Conservation (phyloP, 2,329 filamentous ascomycete species). For the Talaromyces sp. region DNA sequence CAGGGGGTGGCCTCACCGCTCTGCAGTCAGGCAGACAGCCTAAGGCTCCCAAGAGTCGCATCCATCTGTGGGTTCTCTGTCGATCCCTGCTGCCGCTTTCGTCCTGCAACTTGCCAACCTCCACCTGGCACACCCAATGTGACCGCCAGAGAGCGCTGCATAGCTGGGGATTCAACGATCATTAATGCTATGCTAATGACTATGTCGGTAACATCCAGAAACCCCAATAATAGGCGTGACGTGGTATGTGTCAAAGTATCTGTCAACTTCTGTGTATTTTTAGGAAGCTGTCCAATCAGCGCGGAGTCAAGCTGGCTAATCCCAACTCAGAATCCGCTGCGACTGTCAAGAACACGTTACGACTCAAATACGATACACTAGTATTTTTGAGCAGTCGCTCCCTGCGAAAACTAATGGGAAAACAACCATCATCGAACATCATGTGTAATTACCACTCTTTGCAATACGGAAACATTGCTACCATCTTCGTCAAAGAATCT, state of each 20-base stretch:
- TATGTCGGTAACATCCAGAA: background rate
- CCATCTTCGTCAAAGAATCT: background rate
- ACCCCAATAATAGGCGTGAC: background rate
- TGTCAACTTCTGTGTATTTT: background rate
- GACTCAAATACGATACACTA: background rate
- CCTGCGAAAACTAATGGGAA: background rate
- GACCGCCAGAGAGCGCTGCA: background rate
- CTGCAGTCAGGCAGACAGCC: background rate
- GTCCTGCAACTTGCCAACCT: constrained; percentile 2
- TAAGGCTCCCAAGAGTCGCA: constrained; percentile 1
- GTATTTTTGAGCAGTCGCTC: background rate
- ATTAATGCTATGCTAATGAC: too few species aligned
- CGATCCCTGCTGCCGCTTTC: constrained; percentile 11
- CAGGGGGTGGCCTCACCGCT: constrained; percentile 6
- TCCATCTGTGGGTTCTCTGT: constrained; percentile 3
- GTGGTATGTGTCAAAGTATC: background rate
- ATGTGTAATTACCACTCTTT: background rate
- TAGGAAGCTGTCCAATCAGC: background rate
- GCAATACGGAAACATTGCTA: background rate
- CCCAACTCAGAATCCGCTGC: background rate
- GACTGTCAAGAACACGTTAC: background rate
- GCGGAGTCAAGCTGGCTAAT: background rate
- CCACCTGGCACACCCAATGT: background rate
- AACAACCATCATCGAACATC: background rate
- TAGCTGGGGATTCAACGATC: background rate